Base-by-base conservation (phyloP, 2,329 filamentous ascomycete genomes). In the Sporothrix luriei region DNA sequence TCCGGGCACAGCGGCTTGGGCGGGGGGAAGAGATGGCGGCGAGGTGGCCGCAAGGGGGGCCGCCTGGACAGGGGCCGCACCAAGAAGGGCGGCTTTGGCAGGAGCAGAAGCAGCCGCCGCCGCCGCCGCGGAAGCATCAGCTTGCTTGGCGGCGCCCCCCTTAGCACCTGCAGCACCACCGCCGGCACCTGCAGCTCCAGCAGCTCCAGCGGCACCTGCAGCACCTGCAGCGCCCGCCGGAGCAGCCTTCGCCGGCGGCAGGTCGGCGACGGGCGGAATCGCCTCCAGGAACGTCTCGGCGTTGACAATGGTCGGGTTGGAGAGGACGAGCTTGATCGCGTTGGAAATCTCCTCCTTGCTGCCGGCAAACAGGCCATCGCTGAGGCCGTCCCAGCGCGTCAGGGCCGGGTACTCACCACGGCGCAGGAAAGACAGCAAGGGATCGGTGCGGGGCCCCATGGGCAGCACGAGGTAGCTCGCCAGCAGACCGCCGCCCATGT, bases 401-500 rank as follows among this genome's bases (percentile, higher is more conserved):
- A 96, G 80, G 48, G 85, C 81, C 0, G 91, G 88, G 75, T 90
- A 94, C 71, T 93, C 86, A 48, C 91, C 93, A 49, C 90, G 85
- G 67, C 94, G 88, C 70, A 98, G 82, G 74, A 89, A 92, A 0
- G 84, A 79, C 52, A 98, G 81, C 70, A 94, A 83, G 2, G 86
- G 79, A 76, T 97, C 92, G 71, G 94, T 87, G 74, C 88, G 87
- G 21, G 87, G 78, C 0, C 87, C 91, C 91, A 97, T 97, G 3
- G 95, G 95, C 66, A 97, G 84, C 33, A 93, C 85, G n/a, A 91
- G 85, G 79, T 90, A 90, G 77, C 94, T 89, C 19, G 90, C 85
- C 62, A 98, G 83, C 48, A 98, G 81, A 1, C 95, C 95, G 21
- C 89, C 90, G 14, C 90, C 90, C 92, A 97, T 95, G 71, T 90